Evolutionary conservation across 2,329 filamentous ascomycete species (phyloP), one percentile per base, ranked within the genome.

Genomic region (Chrysoporthe puriensis): DNA sequence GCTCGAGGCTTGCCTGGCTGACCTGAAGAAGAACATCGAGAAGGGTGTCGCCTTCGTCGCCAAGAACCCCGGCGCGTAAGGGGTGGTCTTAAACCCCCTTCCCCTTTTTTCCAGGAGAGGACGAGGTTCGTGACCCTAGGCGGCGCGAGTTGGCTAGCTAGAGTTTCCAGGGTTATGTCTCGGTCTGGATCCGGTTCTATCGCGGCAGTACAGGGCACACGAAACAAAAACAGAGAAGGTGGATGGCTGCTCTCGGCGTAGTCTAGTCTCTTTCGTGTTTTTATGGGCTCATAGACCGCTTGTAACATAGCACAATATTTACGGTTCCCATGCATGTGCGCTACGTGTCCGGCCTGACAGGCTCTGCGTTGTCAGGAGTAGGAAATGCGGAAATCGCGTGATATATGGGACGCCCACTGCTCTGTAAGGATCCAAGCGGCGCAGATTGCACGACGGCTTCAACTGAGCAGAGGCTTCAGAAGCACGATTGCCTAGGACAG

Each of bases 21-120:
- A 95, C 83, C 87, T 96, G 80, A 91, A 92, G 87, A 92, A 91
- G 88, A 97, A 98, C 90, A 97, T 98, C 80, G 85, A 90, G 82
- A 98, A 97, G 92, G 93, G 93, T 79, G 84, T 89, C 70, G 74
- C 80, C 69, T 90, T 90, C 72, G 87, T 86, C 71, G 82, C 83
- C 72, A 71, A 80, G 70, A 89, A 88, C 85, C 87, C 87, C 73
- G 81, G 82, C 75, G 87, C 88, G 78, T 88, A 88, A 85, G 34
- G 26, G 11, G n/a, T 4, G 14, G 4, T n/a, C 56, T 8, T 18
- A 11, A 11, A 40, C 32, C 21, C 9, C 52, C 4, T n/a, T 2
- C 21, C 13, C 21, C 52, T 11, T 9, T 16, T 4, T 26, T 26
- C 18, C 34, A n/a, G 34, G 18, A n/a, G 40, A 59, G 4, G 34